Base-by-base conservation (phyloP, 2,329 filamentous ascomycete species). In the Davidsoniella eucalypti region DNA sequence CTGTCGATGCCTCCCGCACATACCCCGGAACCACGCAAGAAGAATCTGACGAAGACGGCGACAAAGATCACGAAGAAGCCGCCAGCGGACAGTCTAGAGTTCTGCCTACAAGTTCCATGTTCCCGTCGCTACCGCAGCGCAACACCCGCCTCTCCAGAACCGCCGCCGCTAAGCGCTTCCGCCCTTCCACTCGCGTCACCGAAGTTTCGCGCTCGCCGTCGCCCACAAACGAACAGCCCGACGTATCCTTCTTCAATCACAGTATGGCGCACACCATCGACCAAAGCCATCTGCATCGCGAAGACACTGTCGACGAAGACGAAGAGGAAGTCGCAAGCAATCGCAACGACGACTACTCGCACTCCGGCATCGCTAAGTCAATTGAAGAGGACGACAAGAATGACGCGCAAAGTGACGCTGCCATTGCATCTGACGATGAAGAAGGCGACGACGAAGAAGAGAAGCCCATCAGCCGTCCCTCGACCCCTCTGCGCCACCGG, bases 71-170 rank as follows among this genome's bases (percentile, higher is more conserved):
- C 16, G 37, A 47, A 23, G 16, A 33, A 39, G 12, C 37, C 29
- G 23, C 18, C 17, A 52, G 58, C 2, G 56, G 54, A 2, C 46
- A 33, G 29, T 33, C 29, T 12, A 33, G 29, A 9, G 29, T 33
- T 63, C 7, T 61, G 62, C 5, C 36, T 16, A 64, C 65, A 18
- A 65, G 59, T 51, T 64, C 64, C 41, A 65, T 69, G 63, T 69
- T 69, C 53, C 66, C 67, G 5, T 58, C 59, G 17, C 29, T 60
- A 5, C 55, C 58, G 10, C 62, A 58, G 46, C 37, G 37, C 64
- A 57, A 39, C 18, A 23, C 40, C 5, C 41, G 42, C 5, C 37
- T 23, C 7, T 26, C 16, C 18, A 17, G 44, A 23, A 36, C 23
- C 9, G 36, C 33, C 8, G 33, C 16, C 29, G 21, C 25, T 23